These are phyloP conservation scores for Phycomyces blakesleeanus DNA, from an alignment of 192 early-diverging fungal species.

Conservation along the genomic window DNA sequence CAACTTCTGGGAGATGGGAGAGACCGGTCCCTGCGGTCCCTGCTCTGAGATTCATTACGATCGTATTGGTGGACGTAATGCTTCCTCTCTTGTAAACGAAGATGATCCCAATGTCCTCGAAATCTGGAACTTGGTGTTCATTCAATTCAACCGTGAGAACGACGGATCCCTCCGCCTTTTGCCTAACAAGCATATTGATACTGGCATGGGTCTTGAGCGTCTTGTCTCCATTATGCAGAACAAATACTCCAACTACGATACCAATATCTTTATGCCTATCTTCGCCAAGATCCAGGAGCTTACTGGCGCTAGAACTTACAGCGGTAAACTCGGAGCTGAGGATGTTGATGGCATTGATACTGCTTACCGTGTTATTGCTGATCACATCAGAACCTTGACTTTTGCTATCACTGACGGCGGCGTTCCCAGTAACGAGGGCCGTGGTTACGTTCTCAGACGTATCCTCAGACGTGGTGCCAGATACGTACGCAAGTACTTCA, in stretches of 20 bases:
- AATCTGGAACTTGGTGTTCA: slow-evolving; percentile 99
- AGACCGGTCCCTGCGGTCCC: slow-evolving; percentile 95
- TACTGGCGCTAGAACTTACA: slow-evolving; percentile 82
- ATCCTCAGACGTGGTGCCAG: slow-evolving; percentile 93
- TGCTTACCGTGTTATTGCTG: slow-evolving; percentile 97
- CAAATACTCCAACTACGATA: slow-evolving; percentile 97
- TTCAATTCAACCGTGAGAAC: slow-evolving; percentile 96
- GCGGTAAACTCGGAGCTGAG: slow-evolving; percentile 82
- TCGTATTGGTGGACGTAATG: slow-evolving; percentile 92
- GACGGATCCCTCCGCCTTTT: slow-evolving; percentile 82
- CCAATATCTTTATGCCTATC: slow-evolving; percentile 83
- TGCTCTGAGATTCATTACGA: slow-evolving; percentile 98
- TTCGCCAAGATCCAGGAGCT: slow-evolving; percentile 81
- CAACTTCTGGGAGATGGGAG: slow-evolving; percentile 99
- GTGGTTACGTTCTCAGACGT: slow-evolving; percentile 95
- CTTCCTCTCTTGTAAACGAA: slow-evolving; percentile 84
- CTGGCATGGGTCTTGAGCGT: slow-evolving; percentile 95
- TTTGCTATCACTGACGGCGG: slow-evolving; percentile 97
- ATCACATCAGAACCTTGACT: slow-evolving; percentile 94
- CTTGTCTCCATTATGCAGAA: slow-evolving; percentile 91
- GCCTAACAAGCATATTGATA: slow-evolving; percentile 97
- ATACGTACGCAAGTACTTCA: slow-evolving; percentile 91
- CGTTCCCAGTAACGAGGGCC: slow-evolving; percentile 95
- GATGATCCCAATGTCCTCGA: slow-evolving; percentile 98
- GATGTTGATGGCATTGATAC: slow-evolving; percentile 95